Evolutionary conservation across 1,284 basidiomycete genomes (phyloP).

Genomic region (Melampsora medusae): DNA sequence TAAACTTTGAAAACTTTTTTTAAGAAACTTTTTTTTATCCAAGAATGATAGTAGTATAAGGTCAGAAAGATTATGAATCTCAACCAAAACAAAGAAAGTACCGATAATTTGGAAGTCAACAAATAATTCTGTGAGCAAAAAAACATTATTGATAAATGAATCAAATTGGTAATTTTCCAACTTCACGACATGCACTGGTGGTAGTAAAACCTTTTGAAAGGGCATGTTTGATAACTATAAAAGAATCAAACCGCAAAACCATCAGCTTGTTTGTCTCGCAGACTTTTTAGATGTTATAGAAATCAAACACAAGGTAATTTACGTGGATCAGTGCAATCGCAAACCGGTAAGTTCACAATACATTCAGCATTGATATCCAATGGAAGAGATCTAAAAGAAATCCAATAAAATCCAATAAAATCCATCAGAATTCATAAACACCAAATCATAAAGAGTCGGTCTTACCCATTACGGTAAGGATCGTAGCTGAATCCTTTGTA

Average conservation of each 20-base stretch:
- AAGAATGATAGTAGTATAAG: too few species aligned
- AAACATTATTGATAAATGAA: not conserved
- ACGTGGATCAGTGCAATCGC: constrained; percentile 42
- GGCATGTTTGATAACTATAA: constrained; percentile 18
- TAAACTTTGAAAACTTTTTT: too few species aligned
- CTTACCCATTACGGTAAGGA: constrained; percentile 42
- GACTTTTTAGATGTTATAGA: not conserved
- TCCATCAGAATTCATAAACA: not conserved
- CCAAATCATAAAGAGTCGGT: not conserved
- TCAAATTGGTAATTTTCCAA: constrained; percentile 42
- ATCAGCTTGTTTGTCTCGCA: too few species aligned
- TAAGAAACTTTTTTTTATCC: too few species aligned
- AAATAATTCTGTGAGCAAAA: too few species aligned
- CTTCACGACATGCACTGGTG: constrained; percentile 37
- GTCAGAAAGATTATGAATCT: too few species aligned
- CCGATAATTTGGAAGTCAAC: too few species aligned
- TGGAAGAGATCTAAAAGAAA: constrained; percentile 21
- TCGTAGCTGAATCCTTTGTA: constrained; percentile 39
- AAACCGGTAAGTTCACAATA: constrained; percentile 41
- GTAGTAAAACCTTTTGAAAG: constrained; percentile 28
- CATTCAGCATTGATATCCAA: constrained; percentile 35
- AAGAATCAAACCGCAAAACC: not conserved
- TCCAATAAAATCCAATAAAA: not conserved
- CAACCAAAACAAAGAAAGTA: too few species aligned
- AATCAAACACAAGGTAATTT: not conserved